Conservation (phyloP, 169 alveolate species). For the Plasmodium ovale region DNA sequence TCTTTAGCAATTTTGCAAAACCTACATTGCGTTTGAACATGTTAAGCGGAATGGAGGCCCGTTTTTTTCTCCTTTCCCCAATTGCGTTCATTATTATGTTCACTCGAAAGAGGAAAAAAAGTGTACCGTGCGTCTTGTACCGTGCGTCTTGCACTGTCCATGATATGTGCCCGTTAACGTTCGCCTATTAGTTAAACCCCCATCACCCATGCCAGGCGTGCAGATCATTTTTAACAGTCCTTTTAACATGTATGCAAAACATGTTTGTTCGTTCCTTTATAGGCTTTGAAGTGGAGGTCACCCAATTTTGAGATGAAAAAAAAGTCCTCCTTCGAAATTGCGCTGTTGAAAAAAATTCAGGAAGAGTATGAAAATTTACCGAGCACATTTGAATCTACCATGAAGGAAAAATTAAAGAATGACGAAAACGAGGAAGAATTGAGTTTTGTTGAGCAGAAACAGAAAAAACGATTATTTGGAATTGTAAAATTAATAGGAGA, state of each 20-base stretch:
- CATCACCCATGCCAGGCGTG: not conserved
- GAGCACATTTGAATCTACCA: slow-evolving; percentile 71
- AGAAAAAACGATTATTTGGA: slow-evolving; percentile 91
- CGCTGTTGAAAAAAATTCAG: slow-evolving; percentile 83
- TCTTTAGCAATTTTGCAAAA: slow-evolving; percentile 30
- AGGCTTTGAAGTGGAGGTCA: slow-evolving; percentile 87
- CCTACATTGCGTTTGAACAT: not conserved
- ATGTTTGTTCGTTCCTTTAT: slow-evolving; percentile 30
- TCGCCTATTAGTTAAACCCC: too few species aligned
- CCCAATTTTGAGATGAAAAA: slow-evolving; percentile 83
- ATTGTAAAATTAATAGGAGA: slow-evolving; percentile 92
- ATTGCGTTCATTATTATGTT: not conserved
- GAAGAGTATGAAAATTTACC: slow-evolving; percentile 85
- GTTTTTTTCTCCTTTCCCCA: not conserved
- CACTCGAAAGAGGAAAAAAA: too few species aligned
- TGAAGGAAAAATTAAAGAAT: slow-evolving; percentile 76
- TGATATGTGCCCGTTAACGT: too few species aligned
- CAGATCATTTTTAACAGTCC: not conserved
- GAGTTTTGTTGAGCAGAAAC: slow-evolving; percentile 79
- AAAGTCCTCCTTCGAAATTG: slow-evolving; percentile 85
- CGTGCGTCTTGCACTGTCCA: too few species aligned
- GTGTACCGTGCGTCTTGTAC: too few species aligned
- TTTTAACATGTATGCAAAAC: slow-evolving; percentile 5
- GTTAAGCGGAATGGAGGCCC: not conserved
- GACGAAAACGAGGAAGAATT: slow-evolving; percentile 81